phyloP scores from a whole-genome alignment of 2,329 filamentous ascomycete species.

The Diaporthe nobilis region DNA sequence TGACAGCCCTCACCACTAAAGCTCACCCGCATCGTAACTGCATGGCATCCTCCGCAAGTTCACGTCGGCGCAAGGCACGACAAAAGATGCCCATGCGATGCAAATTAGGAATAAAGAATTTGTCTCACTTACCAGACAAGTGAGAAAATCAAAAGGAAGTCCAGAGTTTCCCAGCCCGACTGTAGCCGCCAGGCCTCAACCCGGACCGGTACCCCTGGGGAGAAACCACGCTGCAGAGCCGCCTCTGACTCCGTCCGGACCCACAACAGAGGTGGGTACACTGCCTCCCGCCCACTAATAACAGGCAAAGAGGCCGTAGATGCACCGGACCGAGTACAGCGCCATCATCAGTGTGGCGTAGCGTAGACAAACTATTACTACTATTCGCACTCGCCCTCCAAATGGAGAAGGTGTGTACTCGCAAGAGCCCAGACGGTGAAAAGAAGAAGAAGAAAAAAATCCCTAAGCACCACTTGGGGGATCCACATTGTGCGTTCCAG shows the following conservation, averaged over 20 bases:
- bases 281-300: background rate
- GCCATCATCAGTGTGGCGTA: background rate
- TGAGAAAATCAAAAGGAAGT: background rate
- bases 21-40: background rate
- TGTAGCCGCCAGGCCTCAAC: constrained; percentile 18
- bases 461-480: background rate
- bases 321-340: constrained; percentile 35
- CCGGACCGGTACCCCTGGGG: constrained; percentile 13
- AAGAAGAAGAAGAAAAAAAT: background rate
- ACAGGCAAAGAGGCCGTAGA: background rate
- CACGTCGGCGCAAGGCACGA: background rate
- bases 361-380: background rate
- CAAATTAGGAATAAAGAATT: background rate
- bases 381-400: background rate
- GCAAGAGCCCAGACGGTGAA: background rate
- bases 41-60: background rate
- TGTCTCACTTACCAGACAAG: too few species aligned
- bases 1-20: background rate
- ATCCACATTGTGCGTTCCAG: constrained; percentile 32
- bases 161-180: background rate
- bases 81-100: background rate
- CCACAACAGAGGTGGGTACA: constrained; percentile 5
- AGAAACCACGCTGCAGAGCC: background rate
- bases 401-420: background rate
- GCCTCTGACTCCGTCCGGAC: background rate